phyloP scores from a whole-genome alignment of 2,329 filamentous ascomycete species.

The Penicillium sp. region DNA sequence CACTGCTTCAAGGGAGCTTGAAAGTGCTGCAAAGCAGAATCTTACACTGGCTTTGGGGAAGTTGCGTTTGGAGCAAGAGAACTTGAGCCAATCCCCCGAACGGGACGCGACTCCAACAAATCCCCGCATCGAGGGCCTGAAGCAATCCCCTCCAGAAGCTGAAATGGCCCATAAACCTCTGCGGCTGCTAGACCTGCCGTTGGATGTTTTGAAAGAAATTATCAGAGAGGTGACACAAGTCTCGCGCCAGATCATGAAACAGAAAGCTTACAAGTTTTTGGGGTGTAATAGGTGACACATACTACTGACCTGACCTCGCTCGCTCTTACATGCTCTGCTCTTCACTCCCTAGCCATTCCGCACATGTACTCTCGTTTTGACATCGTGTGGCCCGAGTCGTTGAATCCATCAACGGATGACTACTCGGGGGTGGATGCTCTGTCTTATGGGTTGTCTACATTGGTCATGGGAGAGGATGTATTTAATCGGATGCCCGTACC shows the following conservation, averaged over 20 bases:
- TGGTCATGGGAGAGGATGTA: conserved; percentile 69
- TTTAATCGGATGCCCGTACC: conserved; percentile 54
- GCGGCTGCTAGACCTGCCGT: conserved; percentile 69
- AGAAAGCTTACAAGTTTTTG: conserved; percentile 4
- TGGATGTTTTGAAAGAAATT: conserved; percentile 75
- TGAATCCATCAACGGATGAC: conserved; percentile 59
- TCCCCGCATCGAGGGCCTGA: conserved; percentile 7
- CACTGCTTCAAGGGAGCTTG: conserved; percentile 22
- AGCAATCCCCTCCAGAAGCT: background rate
- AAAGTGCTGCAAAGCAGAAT: conserved; percentile 6
- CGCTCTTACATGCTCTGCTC: conserved; percentile 72
- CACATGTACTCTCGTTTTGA: conserved; percentile 83
- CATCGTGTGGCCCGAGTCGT: conserved; percentile 80
- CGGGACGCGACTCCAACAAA: conserved; percentile 12
- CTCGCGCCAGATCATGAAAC: background rate
- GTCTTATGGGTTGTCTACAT: conserved; percentile 75
- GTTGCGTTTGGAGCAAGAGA: conserved; percentile 10
- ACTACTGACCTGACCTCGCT: conserved; percentile 79
- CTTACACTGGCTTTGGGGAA: conserved; percentile 14
- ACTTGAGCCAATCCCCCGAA: conserved; percentile 9
- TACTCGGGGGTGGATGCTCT: conserved; percentile 76
- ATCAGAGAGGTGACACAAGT: conserved; percentile 64
- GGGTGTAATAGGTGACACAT: conserved; percentile 62
- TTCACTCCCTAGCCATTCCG: conserved; percentile 72
- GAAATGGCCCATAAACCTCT: conserved; percentile 52